Evolutionary conservation across 768 basidiomycete species (phyloP).

Genomic region (Leccinum arenicola): DNA sequence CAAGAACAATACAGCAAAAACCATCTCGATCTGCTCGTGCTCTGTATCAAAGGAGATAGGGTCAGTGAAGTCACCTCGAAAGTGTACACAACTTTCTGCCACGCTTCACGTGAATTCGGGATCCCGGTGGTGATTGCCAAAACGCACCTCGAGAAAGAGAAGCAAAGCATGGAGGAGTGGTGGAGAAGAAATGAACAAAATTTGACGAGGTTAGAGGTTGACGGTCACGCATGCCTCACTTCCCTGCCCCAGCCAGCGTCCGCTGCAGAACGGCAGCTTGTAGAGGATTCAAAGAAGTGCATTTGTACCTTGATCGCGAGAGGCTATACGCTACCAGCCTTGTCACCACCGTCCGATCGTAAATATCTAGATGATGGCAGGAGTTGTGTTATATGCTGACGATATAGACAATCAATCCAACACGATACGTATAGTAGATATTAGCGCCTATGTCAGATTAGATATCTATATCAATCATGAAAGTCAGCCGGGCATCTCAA

Average conservation of each 20-base stretch:
- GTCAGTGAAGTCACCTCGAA: constrained; percentile 9
- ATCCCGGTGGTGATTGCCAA: constrained; percentile 38
- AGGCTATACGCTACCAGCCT: not conserved
- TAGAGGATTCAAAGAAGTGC: constrained; percentile 10
- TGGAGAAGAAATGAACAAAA: constrained; percentile 25
- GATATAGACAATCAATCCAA: not conserved
- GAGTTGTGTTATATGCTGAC: constrained; percentile 22
- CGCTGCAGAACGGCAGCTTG: not conserved
- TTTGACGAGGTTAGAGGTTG: constrained; percentile 24
- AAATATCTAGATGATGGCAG: constrained; percentile 1
- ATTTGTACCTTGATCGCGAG: constrained; percentile 12
- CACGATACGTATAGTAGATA: not conserved
- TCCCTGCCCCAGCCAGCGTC: constrained; percentile 17
- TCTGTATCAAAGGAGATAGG: constrained; percentile 23
- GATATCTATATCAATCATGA: not conserved
- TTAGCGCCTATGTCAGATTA: not conserved
- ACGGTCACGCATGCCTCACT: constrained; percentile 31
- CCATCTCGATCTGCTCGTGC: constrained; percentile 25
- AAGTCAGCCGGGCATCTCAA: not conserved
- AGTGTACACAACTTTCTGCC: constrained; percentile 26
- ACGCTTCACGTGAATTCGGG: constrained; percentile 30
- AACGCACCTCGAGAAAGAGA: constrained; percentile 36
- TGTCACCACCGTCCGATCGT: not conserved
- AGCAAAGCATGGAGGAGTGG: constrained; percentile 31
- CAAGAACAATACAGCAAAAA: constrained; percentile 18